phyloP scores from a whole-genome alignment of 345 rosid species.

The Clarkia xantiana region DNA sequence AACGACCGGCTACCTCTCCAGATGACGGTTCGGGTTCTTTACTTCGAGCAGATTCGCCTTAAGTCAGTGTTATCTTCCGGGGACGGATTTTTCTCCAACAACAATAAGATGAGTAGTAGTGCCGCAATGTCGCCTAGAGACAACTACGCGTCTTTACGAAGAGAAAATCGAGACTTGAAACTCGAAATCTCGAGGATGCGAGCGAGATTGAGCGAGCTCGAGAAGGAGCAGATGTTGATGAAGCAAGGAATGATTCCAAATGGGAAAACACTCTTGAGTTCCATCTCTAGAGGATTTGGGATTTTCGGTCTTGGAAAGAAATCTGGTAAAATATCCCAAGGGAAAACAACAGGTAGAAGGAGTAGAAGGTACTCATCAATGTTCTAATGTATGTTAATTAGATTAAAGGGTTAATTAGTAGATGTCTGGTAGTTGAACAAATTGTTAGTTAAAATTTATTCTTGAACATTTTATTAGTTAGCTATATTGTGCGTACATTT shows the following conservation, averaged over 20 bases:
- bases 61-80: constrained; percentile 59
- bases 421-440: no score
- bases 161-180: constrained; percentile 63
- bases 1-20: constrained; percentile 52
- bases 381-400: no score
- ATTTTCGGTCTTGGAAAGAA: constrained; percentile 29
- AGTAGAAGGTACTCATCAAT: constrained; percentile 28
- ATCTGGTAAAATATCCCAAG: constrained; percentile 34
- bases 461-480: no score
- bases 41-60: constrained; percentile 51
- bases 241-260: constrained; percentile 22
- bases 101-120: constrained; percentile 51
- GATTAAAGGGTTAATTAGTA: no score
- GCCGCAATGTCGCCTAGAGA: constrained; percentile 66
- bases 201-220: constrained; percentile 52
- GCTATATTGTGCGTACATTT: no score
- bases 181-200: constrained; percentile 67
- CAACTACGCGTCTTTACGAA: constrained; percentile 51
- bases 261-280: constrained; percentile 51
- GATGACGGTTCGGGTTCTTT: constrained; percentile 47
- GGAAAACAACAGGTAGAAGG: constrained; percentile 40
- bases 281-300: constrained; percentile 71
- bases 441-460: no score
- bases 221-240: constrained; percentile 54
- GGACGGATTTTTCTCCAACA: constrained; percentile 50